Evolutionary conservation across 108 stramenopile species (phyloP), one percentile per base, ranked within the genome.

Genomic region (Aureococcus anophagefferens): DNA sequence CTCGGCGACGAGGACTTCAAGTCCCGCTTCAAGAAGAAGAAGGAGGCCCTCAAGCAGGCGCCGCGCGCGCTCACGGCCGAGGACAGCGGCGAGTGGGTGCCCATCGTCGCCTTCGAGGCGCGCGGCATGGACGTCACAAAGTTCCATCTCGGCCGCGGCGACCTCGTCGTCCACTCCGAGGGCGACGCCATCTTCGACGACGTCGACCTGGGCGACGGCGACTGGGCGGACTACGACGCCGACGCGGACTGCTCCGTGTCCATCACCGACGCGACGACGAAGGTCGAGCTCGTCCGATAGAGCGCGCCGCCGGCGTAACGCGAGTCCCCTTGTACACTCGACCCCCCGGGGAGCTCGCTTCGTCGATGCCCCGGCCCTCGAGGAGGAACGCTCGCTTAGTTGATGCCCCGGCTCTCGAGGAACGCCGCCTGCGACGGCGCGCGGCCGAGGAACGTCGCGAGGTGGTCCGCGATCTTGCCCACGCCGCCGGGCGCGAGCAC

Each of bases 401-500:
- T 13, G 40, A 44, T 44, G 40, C 40, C 40, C 9, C 40, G 40
- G 40, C 40, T 44, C 67, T 83, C 79, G 68, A 83, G 68, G 59
- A 83, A 83, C 32, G 79, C 76, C 44, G 68, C 76, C 35, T 83
- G 76, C 35, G 62, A 77, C 0, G 82, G 82, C 25, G 65, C 68
- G 5, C 82, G 68, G 35, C 81, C 77, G 67, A 83, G 35, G 63
- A 83, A 83, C 46, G 64, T 77, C n/a, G 75, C 68, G 66, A 83
- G 68, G 63, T 83, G 82, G 35, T 83, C 79, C 15, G 62, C 65
- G 74, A 83, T 79, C 40, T 77, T 71, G 32, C 74, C 72, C 16
- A 79, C 80, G 15, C 82, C 82, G 0, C 82, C 82, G 0, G 79
- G 76, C 32, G 82, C 82, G 13, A 83, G 68, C 28, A 83, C 79